Evolutionary conservation across 148 eudicot genomes (phyloP), one percentile per base, ranked within the genome.

Genomic region (Camellia granthamiana): DNA sequence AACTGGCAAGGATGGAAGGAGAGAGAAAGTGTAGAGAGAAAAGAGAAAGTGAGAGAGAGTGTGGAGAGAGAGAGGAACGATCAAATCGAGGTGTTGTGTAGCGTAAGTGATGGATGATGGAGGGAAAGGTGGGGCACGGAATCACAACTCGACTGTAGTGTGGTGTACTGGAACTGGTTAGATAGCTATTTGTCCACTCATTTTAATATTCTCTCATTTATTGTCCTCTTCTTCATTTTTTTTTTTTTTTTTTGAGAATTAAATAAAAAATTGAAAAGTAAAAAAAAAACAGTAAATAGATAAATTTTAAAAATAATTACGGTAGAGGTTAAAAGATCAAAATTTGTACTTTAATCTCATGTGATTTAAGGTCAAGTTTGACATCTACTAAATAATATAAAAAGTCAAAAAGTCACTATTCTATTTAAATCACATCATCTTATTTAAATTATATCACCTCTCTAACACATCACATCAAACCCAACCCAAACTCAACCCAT

Each of bases 41-140:
- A 51, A 81, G 86, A 81, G 75, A 72, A n/a, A 72, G 73, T 38
- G 61, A 74, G 77, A 60, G 62, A 64, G 2, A 8, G 30, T 43
- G 42, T 18, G 72, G 67, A 73, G 51, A 76, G 82, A 72, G 56
- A 58, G 7, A 51, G 49, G 83, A 85, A 58, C 83, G 88, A 85
- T 85, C 90, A 87, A 85, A 87, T 87, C 90, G 86, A 83, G 90
- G 87, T 67, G 19, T 60, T 18, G 74, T 46, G 77, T 23, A 74
- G 82, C 77, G 70, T 77, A 64, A 30, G 75, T 76, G 81, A 66
- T 56, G 84, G 19, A 43, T 46, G 68, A 46, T 65, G 43, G n/a
- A 55, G 44, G 11, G 16, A 4, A 58, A 46, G 55, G 82, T 75
- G 82, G 84, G 82, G 82, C 80, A 78, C 84, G 82, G 78, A 56